Percentiles rank a stretch among this genome's conserved stretches.
Evolutionary conservation across 129 eudicot genomes (phyloP).

Genomic region (Flaveria ramosissima): DNA sequence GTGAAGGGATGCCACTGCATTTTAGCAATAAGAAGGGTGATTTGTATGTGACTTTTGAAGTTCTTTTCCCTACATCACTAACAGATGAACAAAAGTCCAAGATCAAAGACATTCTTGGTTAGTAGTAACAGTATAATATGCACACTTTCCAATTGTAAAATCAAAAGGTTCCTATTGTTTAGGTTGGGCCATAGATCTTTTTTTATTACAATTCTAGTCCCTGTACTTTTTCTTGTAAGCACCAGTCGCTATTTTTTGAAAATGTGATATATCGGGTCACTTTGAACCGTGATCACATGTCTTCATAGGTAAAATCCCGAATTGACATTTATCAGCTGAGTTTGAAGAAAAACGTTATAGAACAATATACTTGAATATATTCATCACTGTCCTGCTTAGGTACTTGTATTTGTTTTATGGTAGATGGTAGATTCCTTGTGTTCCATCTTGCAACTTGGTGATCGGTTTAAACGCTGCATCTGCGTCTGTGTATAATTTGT

Average conservation of each 20-base stretch:
- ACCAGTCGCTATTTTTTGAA: neutral
- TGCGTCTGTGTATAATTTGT: neutral
- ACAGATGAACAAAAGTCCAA: conserved; percentile 82
- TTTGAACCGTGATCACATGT: neutral
- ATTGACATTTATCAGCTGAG: neutral
- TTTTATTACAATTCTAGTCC: neutral
- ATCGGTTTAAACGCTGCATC: too few relatives aligned
- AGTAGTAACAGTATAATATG: conserved; percentile 26
- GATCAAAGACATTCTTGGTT: conserved; percentile 71
- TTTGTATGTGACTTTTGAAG: conserved; percentile 81
- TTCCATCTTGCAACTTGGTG: neutral
- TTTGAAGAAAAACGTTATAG: neutral
- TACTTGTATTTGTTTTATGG: neutral
- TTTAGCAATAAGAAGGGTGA: conserved; percentile 90
- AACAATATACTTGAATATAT: too few relatives aligned
- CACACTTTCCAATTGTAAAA: neutral
- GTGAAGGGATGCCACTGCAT: conserved; percentile 98
- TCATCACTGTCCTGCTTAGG: too few relatives aligned
- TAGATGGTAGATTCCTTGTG: neutral
- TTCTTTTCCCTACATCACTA: conserved; percentile 81
- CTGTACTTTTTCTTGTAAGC: neutral
- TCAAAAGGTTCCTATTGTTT: neutral
- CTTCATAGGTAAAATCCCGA: neutral
- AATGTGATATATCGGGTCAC: neutral
- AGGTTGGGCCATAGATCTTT: neutral